phyloP scores from a whole-genome alignment of 805 yeast genomes.

The Metschnikowia henanensis region DNA sequence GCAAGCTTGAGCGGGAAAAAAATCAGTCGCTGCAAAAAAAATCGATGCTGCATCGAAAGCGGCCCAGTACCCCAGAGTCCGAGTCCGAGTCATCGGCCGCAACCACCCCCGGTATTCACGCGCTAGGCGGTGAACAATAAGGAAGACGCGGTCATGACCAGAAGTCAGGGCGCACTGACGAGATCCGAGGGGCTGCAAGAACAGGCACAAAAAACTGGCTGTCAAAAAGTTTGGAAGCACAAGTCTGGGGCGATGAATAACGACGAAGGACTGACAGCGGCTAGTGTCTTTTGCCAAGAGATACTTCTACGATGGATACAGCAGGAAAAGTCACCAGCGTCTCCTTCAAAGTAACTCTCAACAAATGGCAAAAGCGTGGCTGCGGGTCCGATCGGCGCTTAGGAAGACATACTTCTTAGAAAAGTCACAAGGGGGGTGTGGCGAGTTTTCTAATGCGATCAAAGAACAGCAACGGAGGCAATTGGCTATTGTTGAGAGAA shows the following conservation, averaged over 20 bases:
- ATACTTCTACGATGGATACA: not conserved
- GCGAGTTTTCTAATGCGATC: constrained; percentile 16
- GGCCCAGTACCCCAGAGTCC: not conserved
- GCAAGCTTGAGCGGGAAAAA: not conserved
- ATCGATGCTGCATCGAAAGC: not conserved
- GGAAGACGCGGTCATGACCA: not conserved
- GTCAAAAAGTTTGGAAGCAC: too few relatives aligned
- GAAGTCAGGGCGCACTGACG: too few relatives aligned
- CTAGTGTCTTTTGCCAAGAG: not conserved
- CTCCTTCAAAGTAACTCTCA: constrained; percentile 14
- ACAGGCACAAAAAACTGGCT: too few relatives aligned
- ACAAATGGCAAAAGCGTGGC: constrained; percentile 15
- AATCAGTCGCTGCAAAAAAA: constrained; percentile 1
- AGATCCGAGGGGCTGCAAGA: not conserved
- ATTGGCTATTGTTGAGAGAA: constrained; percentile 35
- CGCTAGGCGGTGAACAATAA: not conserved
- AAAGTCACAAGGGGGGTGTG: constrained; percentile 16
- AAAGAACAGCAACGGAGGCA: constrained; percentile 22
- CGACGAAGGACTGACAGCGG: not conserved
- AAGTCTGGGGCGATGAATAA: too few relatives aligned
- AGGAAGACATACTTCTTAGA: constrained; percentile 14
- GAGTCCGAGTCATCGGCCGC: not conserved
- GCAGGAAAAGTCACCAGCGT: not conserved
- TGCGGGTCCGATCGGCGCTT: constrained; percentile 5
- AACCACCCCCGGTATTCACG: not conserved